Conservation (phyloP, 805 yeast species). For the Nakazawaea laoshanensis region DNA sequence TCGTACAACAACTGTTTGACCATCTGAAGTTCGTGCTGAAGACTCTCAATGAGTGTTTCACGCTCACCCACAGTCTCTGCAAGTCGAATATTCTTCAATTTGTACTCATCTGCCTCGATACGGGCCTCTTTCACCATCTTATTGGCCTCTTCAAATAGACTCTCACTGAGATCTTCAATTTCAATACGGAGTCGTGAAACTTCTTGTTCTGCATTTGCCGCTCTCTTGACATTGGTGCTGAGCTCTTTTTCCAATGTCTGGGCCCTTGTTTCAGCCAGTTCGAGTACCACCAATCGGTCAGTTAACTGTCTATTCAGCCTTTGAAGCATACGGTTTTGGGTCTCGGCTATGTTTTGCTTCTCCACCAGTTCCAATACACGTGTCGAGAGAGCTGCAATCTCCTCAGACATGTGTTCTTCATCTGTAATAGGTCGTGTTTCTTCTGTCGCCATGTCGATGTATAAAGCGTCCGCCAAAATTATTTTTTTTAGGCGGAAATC, state of each 20-base stretch:
- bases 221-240: no score
- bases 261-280: no score
- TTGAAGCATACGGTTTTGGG: conserved; percentile 29
- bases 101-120: conserved; percentile 50
- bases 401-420: no score
- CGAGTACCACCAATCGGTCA: no score
- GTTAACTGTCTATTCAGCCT: no score
- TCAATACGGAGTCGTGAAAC: conserved; percentile 57
- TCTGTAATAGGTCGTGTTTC: no score
- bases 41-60: conserved; percentile 53
- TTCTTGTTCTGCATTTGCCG: conserved; percentile 50
- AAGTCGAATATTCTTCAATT: conserved; percentile 50
- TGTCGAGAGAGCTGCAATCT: conserved; percentile 50
- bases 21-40: conserved; percentile 60
- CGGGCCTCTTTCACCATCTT: conserved; percentile 77
- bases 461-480: no score
- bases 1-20: conserved; percentile 56
- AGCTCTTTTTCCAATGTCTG: no score
- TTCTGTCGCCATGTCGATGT: no score
- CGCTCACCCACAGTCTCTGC: conserved; percentile 53
- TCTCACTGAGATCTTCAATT: conserved; percentile 71
- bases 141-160: conserved; percentile 78
- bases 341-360: conserved; percentile 43
- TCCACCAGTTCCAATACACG: conserved; percentile 53
- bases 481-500: no score